Percentiles rank a stretch among this genome's conserved stretches.
These are phyloP conservation scores for Astrothelium macrocarpum DNA, from an alignment of 495 filamentous ascomycete species.

Conservation along the genomic window DNA sequence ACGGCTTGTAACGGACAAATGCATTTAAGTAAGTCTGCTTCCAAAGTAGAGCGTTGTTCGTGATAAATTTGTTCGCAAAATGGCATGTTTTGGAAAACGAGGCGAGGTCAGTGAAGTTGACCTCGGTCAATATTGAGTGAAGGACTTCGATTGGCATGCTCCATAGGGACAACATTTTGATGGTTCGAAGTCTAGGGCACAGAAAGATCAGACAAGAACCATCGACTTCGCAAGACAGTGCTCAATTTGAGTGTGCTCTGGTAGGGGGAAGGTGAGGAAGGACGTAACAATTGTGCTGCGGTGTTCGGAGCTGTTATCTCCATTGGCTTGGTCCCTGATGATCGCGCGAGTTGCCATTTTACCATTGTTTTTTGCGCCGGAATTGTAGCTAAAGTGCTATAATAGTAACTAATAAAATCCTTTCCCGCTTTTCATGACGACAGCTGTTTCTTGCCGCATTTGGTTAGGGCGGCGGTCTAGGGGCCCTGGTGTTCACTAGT, in stretches of 20 bases:
- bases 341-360: too few species aligned
- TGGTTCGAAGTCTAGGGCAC: neutral
- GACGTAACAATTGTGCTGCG: neutral
- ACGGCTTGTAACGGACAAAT: constrained; percentile 29
- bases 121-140: constrained; percentile 43
- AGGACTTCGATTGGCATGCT: constrained; percentile 44
- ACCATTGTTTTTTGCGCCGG: too few species aligned
- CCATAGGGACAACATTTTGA: constrained; percentile 18
- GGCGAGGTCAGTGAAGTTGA: constrained; percentile 45
- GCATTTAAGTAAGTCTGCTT: constrained; percentile 42
- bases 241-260: neutral
- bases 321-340: neutral
- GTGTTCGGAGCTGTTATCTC: neutral
- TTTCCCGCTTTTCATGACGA: neutral
- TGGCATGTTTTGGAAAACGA: constrained; percentile 40
- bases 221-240: neutral
- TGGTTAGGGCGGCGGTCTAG: neutral
- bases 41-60: constrained; percentile 42
- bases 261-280: neutral
- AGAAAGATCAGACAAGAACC: neutral
- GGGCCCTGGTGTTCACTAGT: too few species aligned
- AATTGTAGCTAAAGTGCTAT: constrained; percentile 7
- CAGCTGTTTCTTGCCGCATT: neutral
- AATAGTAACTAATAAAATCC: neutral
- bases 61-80: constrained; percentile 38